These are phyloP conservation scores for Lachnellula hyalina DNA, from an alignment of 2,329 filamentous ascomycete species.

Conservation along the genomic window DNA sequence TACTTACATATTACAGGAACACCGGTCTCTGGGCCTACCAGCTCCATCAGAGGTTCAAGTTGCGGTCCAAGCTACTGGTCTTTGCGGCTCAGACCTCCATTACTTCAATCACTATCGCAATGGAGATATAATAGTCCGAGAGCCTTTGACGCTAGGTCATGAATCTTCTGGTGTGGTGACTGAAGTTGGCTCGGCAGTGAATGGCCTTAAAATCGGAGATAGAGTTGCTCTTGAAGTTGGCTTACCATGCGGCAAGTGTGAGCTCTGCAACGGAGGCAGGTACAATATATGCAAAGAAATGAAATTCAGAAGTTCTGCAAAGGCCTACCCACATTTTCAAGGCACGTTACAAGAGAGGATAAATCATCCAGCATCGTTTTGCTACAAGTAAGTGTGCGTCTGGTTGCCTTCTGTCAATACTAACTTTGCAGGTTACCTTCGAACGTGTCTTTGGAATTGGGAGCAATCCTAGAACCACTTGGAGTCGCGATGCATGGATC, in stretches of 20 bases:
- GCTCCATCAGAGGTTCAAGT: constrained; percentile 65
- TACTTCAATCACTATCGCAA: constrained; percentile 97
- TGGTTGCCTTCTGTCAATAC: background rate
- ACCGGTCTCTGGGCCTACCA: constrained; percentile 23
- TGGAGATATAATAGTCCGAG: constrained; percentile 87
- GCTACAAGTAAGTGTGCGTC: constrained; percentile 59
- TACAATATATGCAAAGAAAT: constrained; percentile 84
- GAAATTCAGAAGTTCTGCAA: constrained; percentile 33
- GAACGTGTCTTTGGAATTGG: constrained; percentile 82
- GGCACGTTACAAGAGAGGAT: constrained; percentile 40
- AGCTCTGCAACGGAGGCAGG: constrained; percentile 80
- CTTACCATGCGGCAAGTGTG: constrained; percentile 83
- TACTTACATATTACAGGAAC: constrained; percentile 23
- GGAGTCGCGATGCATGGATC: constrained; percentile 85
- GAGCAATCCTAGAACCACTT: constrained; percentile 84
- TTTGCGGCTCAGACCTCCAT: constrained; percentile 95
- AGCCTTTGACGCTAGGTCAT: constrained; percentile 87
- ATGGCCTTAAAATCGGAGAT: constrained; percentile 72
- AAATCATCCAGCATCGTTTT: constrained; percentile 93
- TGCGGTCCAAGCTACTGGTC: constrained; percentile 87
- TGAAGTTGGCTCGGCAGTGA: constrained; percentile 75
- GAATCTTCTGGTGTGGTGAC: constrained; percentile 84
- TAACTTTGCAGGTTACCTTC: constrained; percentile 38
- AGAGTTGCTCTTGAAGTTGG: constrained; percentile 92
- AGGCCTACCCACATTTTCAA: constrained; percentile 32